Evolutionary conservation across 805 yeast genomes (phyloP), one percentile per base, ranked within the genome.

Genomic region (Candida pseudofarinosa): DNA sequence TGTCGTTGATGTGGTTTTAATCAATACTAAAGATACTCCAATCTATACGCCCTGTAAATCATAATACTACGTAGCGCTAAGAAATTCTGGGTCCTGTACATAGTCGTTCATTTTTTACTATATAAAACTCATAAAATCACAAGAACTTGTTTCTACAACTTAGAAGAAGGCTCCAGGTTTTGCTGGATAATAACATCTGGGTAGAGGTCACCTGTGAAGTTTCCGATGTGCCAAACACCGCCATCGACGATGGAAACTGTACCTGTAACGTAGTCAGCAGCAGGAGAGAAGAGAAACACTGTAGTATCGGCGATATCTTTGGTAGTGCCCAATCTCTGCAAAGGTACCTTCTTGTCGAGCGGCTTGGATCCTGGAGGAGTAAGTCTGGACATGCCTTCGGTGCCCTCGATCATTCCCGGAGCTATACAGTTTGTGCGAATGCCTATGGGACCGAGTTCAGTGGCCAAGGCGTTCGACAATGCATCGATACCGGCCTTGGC

Each of bases 401-500:
- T 89, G 5, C 79, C 84, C 2, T 65, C 85, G 52, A 89, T 89
- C 12, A 87, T 82, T 8, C 97, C 98, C 0, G 97, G 98, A 1
- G 97, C 96, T 48, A 90, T 77, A 54, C 85, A 80, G 60, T 90
- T 90, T 39, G 82, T 76, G 44, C 91, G 74, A 38, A 90, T 76
- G 3, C 97, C 97, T 45, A 87, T 60, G 1, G 96, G 96, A 1
- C 97, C 97, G 43, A 88, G 71, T 62, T 90, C 97, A 4, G 88
- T 91, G 1, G 97, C 95, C 43, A 89, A 62, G 0, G 88, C 83
- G 50, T 83, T 81, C 15, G 88, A 80, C 31, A 90, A 70, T 1
- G 96, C 93, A 60, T 90, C 98, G 23, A 90, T 77, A n/a, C 96
- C 98, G 1, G 97, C 96, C 63, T 89, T 90, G 2, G 97, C 97